These are phyloP conservation scores for Lotmaria passim DNA, from an alignment of 208 protist genomes.

Conservation along the genomic window DNA sequence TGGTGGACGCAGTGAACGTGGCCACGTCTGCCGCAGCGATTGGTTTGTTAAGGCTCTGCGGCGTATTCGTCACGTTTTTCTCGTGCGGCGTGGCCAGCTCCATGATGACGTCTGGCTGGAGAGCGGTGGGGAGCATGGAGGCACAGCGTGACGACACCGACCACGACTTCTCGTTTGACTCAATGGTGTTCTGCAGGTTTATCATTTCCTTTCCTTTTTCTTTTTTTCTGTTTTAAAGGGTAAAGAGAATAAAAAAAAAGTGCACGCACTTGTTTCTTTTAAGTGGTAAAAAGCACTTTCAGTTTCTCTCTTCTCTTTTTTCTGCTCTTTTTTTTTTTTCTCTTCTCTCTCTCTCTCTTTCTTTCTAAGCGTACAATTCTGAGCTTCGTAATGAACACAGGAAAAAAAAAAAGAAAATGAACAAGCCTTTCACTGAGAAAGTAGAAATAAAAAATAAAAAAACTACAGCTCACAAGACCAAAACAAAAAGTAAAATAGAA, in stretches of 20 bases:
- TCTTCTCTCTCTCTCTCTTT: too few species aligned
- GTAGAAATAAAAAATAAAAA: not conserved
- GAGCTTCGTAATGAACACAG: not conserved
- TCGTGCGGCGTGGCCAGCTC: not conserved
- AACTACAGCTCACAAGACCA: not conserved
- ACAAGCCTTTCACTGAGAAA: not conserved
- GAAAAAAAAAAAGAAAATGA: not conserved
- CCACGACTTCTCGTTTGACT: not conserved
- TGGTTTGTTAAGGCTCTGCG: not conserved
- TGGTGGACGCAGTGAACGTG: too few species aligned
- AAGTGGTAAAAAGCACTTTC: too few species aligned
- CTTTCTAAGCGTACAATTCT: too few species aligned
- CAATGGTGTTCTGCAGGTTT: not conserved
- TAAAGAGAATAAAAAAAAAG: not conserved
- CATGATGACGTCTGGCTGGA: conserved; percentile 2
- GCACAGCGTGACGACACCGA: not conserved
- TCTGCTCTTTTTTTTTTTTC: too few species aligned
- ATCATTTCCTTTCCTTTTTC: not conserved
- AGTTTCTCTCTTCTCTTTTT: not conserved
- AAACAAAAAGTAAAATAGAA: not conserved
- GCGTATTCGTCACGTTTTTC: not conserved
- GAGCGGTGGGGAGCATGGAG: not conserved
- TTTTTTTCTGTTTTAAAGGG: not conserved
- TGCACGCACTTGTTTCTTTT: too few species aligned
- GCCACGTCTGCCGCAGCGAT: not conserved